Conservation (phyloP, 768 basidiomycete species). For the Tulasnella calospora region DNA sequence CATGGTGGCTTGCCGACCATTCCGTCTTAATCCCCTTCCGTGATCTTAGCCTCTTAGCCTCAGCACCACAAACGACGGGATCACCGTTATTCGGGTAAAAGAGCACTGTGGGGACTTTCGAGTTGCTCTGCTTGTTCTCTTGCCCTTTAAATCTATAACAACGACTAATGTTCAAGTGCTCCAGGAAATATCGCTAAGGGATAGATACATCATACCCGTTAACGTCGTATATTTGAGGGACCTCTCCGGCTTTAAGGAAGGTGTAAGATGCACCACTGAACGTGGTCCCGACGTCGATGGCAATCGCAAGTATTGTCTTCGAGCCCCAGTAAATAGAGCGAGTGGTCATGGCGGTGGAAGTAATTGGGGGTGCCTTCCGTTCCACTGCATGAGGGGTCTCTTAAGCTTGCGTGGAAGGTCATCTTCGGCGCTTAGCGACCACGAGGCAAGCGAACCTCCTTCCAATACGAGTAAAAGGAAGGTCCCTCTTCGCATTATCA, state of each 20-base stretch:
- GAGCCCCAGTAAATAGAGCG: constrained; percentile 69
- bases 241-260: constrained; percentile 72
- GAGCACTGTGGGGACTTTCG: constrained; percentile 1
- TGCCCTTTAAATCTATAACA: constrained; percentile 66
- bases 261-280: constrained; percentile 81
- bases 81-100: background rate
- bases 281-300: constrained; percentile 77
- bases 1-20: background rate
- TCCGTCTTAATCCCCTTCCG: background rate
- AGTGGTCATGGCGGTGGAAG: background rate
- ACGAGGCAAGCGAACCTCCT: no score
- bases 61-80: background rate
- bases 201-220: constrained; percentile 55
- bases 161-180: background rate
- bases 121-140: constrained; percentile 39
- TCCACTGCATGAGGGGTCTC: no score
- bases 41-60: background rate
- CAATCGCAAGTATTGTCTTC: constrained; percentile 65
- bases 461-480: no score
- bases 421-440: no score
- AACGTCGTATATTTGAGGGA: constrained; percentile 75
- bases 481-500: no score
- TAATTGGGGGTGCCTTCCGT: no score
- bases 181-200: background rate
- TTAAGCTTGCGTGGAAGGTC: no score